Percentiles rank a stretch among this genome's conserved stretches.
phyloP scores from a whole-genome alignment of 2,329 filamentous ascomycete species.

The Botrytis byssoidea region DNA sequence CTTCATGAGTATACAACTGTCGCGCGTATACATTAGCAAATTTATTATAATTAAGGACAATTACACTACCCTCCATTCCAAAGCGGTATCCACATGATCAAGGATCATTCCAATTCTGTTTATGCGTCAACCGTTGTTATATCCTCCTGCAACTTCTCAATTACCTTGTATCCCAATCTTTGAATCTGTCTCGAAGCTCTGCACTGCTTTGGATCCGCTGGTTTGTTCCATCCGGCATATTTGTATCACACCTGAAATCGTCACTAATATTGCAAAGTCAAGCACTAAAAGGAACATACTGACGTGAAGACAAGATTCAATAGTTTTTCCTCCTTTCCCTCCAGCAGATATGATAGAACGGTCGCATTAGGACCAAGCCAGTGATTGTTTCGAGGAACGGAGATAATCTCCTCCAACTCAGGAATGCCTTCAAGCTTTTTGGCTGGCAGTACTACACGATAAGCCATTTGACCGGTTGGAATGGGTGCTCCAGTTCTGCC shows the following conservation, averaged over 20 bases:
- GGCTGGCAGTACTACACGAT: constrained; percentile 46
- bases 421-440: constrained; percentile 44
- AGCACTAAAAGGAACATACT: neutral
- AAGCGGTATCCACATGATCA: neutral
- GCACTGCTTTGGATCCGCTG: neutral
- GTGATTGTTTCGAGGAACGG: constrained; percentile 45
- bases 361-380: constrained; percentile 40
- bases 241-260: neutral
- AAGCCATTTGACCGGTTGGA: constrained; percentile 46
- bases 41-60: neutral
- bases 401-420: constrained; percentile 41
- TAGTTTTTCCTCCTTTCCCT: neutral
- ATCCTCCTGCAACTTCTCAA: neutral
- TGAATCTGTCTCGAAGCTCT: neutral
- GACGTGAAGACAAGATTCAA: constrained; percentile 6
- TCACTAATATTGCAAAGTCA: neutral
- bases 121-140: neutral
- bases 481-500: constrained; percentile 38
- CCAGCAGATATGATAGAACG: constrained; percentile 28
- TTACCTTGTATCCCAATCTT: neutral
- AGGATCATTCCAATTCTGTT: neutral
- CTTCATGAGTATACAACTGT: neutral
- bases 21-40: neutral
- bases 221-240: neutral
- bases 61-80: constrained; percentile 4